A percentile compares a stretch with the other conserved stretches of the same genome.
Evolutionary conservation across 805 yeast species (phyloP).

Genomic region (Ogataea nonfermentans): DNA sequence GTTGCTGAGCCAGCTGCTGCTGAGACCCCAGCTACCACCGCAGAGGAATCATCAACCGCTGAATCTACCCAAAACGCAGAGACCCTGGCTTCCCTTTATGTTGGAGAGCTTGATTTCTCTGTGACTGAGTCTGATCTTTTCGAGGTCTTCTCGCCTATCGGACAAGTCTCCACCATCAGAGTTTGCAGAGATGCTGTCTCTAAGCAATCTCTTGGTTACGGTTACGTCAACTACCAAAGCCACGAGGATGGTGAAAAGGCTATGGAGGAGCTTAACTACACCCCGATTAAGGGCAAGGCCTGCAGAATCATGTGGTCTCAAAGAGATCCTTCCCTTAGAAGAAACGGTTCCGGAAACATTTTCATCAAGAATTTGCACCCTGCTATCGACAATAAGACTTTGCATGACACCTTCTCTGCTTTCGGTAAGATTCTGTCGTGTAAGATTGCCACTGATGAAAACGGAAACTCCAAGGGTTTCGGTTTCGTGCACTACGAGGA

Average conservation of each 20-base stretch:
- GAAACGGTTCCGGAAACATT: constrained; percentile 93
- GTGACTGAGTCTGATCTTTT: constrained; percentile 93
- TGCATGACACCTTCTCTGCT: constrained; percentile 96
- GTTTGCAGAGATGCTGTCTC: constrained; percentile 98
- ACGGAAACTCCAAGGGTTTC: constrained; percentile 90
- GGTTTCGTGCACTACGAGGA: constrained; percentile 97
- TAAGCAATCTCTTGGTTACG: constrained; percentile 96
- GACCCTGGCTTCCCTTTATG: constrained; percentile 84
- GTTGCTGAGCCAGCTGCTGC: constrained; percentile 32
- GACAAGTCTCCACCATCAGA: constrained; percentile 94
- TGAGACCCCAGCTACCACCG: constrained; percentile 32
- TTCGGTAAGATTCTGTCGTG: constrained; percentile 95
- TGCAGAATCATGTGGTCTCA: constrained; percentile 99
- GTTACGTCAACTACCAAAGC: constrained; percentile 94
- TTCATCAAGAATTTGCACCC: constrained; percentile 98
- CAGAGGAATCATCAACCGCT: constrained; percentile 34
- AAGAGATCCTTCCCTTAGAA: constrained; percentile 95
- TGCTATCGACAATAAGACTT: constrained; percentile 97
- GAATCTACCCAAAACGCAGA: constrained; percentile 46
- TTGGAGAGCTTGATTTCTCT: constrained; percentile 91
- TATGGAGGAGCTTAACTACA: constrained; percentile 91
- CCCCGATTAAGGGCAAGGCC: constrained; percentile 89
- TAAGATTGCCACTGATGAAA: constrained; percentile 93
- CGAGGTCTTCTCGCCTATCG: constrained; percentile 92
- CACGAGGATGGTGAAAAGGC: constrained; percentile 90